A percentile compares a stretch with the other conserved stretches of the same genome.
Evolutionary conservation across 78 protist species (phyloP).

Genomic region (Dictyostelium citrinum): DNA sequence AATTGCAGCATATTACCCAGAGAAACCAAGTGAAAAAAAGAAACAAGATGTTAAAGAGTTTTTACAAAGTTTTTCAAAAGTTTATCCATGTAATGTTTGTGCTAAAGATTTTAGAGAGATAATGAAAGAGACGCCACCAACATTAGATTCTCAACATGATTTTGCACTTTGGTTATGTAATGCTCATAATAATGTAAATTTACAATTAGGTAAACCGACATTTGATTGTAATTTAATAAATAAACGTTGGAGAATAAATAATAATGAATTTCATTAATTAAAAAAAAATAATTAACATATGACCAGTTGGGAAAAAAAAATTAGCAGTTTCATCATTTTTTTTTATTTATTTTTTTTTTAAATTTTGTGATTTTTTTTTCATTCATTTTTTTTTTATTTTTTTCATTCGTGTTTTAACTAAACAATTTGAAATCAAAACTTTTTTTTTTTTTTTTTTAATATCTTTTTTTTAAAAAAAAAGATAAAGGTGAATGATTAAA

Average conservation of each 20-base stretch:
- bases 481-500: not conserved
- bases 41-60: constrained; percentile 41
- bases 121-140: constrained; percentile 37
- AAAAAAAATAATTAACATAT: no score
- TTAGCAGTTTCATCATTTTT: no score
- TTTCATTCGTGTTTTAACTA: not conserved
- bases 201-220: constrained; percentile 56
- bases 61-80: constrained; percentile 64
- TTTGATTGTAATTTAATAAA: constrained; percentile 67
- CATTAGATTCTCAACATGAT: constrained; percentile 11
- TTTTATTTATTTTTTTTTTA: no score
- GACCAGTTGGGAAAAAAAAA: no score
- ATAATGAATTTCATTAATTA: not conserved
- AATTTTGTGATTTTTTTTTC: no score
- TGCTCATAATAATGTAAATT: constrained; percentile 72
- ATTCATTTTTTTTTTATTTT: not conserved
- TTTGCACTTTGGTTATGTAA: constrained; percentile 72
- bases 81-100: constrained; percentile 79
- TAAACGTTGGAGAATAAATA: constrained; percentile 53
- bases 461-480: not conserved
- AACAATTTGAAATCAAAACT: no score
- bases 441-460: not conserved
- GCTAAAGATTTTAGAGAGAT: constrained; percentile 74
- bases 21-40: constrained; percentile 16
- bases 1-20: constrained; percentile 77